Percentiles rank a stretch among this genome's conserved stretches.
These are phyloP conservation scores for Claviceps monticola DNA, from an alignment of 2,329 filamentous ascomycete genomes.

Conservation along the genomic window DNA sequence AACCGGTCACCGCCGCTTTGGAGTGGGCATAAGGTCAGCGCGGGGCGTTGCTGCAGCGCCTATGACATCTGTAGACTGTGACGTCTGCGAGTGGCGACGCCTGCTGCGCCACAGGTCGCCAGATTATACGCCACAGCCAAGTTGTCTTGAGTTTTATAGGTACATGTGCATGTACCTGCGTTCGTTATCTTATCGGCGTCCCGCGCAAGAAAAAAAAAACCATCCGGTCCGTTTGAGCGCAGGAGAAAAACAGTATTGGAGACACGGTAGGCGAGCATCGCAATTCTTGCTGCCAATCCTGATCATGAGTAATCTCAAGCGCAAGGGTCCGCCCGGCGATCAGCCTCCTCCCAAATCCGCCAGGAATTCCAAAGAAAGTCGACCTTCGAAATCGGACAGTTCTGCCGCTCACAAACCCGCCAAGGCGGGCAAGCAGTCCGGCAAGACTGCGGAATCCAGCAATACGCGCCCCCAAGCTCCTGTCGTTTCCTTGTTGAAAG, in stretches of 20 bases:
- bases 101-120: background rate
- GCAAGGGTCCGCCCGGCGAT: constrained; percentile 42
- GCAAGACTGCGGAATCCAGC: constrained; percentile 18
- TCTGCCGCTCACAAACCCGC: constrained; percentile 15
- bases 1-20: background rate
- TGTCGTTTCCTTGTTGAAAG: constrained; percentile 38
- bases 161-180: background rate
- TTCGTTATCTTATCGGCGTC: constrained; percentile 13
- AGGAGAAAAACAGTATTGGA: background rate
- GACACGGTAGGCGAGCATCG: background rate
- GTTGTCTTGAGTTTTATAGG: too few species aligned
- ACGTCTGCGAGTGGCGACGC: background rate
- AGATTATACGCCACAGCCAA: too few species aligned
- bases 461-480: constrained; percentile 18
- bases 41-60: background rate
- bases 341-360: constrained; percentile 34
- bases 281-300: constrained; percentile 7
- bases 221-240: background rate
- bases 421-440: constrained; percentile 10
- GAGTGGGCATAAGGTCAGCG: background rate
- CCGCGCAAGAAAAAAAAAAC: constrained; percentile 10
- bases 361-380: constrained; percentile 30
- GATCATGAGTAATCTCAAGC: constrained; percentile 42
- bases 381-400: constrained; percentile 33
- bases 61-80: background rate